A percentile compares a stretch with the other conserved stretches of the same genome.
These are phyloP conservation scores for Dissoconium aciculare DNA, from an alignment of 2,329 filamentous ascomycete species.

Conservation along the genomic window DNA sequence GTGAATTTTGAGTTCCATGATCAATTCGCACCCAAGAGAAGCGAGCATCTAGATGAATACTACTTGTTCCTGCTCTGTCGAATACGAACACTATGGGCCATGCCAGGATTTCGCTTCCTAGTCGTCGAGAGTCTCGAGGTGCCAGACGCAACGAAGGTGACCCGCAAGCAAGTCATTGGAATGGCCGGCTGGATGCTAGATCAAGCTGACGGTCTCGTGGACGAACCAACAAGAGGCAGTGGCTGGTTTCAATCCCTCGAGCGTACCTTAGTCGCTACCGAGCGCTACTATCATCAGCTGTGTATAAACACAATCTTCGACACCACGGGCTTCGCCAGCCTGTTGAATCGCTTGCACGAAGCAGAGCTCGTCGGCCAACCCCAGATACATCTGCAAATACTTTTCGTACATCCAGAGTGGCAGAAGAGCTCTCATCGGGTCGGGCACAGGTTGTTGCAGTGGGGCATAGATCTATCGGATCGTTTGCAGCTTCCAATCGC, in stretches of 20 bases:
- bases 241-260: constrained; percentile 6
- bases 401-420: constrained; percentile 11
- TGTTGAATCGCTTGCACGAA: constrained; percentile 6
- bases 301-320: constrained; percentile 10
- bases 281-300: constrained; percentile 9
- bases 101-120: constrained; percentile 9
- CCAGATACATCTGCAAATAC: constrained; percentile 11
- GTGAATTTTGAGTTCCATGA: constrained; percentile 11
- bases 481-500: constrained; percentile 7
- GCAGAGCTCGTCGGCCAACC: constrained; percentile 4
- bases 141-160: constrained; percentile 2
- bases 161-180: constrained; percentile 8
- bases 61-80: constrained; percentile 8
- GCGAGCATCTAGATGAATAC: constrained; percentile 8
- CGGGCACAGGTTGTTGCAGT: constrained; percentile 9
- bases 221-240: constrained; percentile 5
- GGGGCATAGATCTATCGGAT: constrained; percentile 9
- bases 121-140: constrained; percentile 7
- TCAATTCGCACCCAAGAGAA: constrained; percentile 8
- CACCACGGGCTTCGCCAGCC: constrained; percentile 6
- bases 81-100: constrained; percentile 10
- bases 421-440: constrained; percentile 9
- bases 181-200: constrained; percentile 11
- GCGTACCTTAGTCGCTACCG: constrained; percentile 4
- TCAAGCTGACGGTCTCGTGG: constrained; percentile 7